phyloP scores from a whole-genome alignment of 2,329 filamentous ascomycete species.

The Rhynchosporium agropyri region DNA sequence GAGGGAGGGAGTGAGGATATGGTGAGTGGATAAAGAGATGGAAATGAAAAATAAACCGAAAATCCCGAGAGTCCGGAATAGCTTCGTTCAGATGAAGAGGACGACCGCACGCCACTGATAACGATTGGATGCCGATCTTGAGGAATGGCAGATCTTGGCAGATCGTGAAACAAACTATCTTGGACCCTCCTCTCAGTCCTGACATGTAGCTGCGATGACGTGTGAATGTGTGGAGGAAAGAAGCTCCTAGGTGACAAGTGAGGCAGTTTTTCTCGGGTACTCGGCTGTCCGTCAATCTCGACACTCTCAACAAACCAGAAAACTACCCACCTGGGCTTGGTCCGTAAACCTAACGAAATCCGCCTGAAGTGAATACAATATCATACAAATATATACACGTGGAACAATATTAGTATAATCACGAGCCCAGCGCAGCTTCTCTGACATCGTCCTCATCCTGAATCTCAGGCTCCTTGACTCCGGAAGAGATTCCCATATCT shows the following conservation, averaged over 20 bases:
- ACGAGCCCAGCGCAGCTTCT: constrained; percentile 36
- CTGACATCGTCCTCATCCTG: constrained; percentile 39
- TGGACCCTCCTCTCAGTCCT: background rate
- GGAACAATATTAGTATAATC: constrained; percentile 22
- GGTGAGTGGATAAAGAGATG: background rate
- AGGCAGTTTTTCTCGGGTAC: background rate
- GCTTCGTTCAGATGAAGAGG: no score
- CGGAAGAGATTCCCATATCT: constrained; percentile 69
- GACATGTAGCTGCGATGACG: background rate
- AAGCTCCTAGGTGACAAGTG: background rate
- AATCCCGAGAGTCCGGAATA: no score
- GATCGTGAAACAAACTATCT: background rate
- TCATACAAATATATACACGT: constrained; percentile 33
- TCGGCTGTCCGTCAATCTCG: background rate
- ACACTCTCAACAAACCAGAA: background rate
- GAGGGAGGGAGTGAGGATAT: background rate
- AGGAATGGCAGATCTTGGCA: background rate
- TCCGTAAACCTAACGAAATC: constrained; percentile 24
- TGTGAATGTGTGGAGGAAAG: background rate
- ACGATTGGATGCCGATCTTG: no score
- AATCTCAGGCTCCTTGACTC: constrained; percentile 38
- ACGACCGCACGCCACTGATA: no score
- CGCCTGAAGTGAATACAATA: constrained; percentile 35
- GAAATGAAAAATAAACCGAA: no score
- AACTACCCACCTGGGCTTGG: constrained; percentile 24